Evolutionary conservation across 2,329 filamentous ascomycete species (phyloP), one percentile per base, ranked within the genome.

Genomic region (Fusarium staphyleae): DNA sequence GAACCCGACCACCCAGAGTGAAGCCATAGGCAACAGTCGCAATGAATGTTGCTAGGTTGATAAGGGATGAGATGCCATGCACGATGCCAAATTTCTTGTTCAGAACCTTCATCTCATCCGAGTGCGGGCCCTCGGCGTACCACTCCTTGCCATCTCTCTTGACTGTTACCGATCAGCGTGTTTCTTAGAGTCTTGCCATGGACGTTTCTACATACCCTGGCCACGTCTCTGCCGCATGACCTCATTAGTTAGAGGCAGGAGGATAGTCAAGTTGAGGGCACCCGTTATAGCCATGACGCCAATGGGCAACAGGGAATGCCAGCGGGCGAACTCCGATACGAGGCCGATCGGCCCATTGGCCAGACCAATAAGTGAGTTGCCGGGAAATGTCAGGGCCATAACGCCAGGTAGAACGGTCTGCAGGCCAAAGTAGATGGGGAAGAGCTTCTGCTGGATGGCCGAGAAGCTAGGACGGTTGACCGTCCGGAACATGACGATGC

Each of bases 71-170:
- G 40, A 90, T 76, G 5, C 93, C 91, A 73, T 99, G 95, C 51
- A 96, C 74, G 57, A 83, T 83, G 13, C 84, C 85, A 72, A 98
- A 98, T 59, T 79, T 81, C 75, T 86, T 89, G 78, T 93, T 96
- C 66, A 96, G 74, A 8, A 79, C 80, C 64, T 85, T 74, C 93
- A 98, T 97, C 77, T 93, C 90, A 64, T 87, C 81, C 5, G 89
- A 95, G 68, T 96, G 90, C 32, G 91, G 90, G 1, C 87, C 82
- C 45, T 84, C 77, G 60, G 96, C 91, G 68, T 89, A 90, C 73
- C 87, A 90, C 71, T 89, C 90, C 81, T 96, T 97, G 48, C 91
- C 91, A 70, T 97, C 93, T 66, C 88, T 86, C 57, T 88, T 91
- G 79, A 93, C 93, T 87, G 55, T 35, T 48, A 37, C 22, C 42